Base-by-base conservation (phyloP, 169 alveolate species). In the Blepharisma undulans region DNA sequence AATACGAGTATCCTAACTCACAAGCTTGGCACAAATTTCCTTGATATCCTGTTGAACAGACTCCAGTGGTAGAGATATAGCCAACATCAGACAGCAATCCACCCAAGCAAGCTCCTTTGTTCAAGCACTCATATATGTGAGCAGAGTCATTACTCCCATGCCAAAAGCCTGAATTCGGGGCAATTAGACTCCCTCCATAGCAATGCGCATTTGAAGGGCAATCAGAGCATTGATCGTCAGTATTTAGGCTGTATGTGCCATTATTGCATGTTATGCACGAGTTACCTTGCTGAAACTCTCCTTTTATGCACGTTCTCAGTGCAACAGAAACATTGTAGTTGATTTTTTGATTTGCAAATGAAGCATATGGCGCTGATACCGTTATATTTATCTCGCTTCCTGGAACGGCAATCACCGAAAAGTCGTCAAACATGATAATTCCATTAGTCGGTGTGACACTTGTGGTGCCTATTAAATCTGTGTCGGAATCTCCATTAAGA, bases 21-120 rank as follows among this genome's bases (percentile, higher is more conserved):
- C 87, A 79, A 8, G 74, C 27, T 32, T 27, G 30, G 66, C 87
- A 79, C 10, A 79, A n/a, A 21, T 79, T 79, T 32, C 87, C 74
- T 4, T 6, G 8, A 2, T 8, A 79, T 12, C 87, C 87, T 33
- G 34, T 8, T 2, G 48, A 25, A 21, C 87, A 79, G 8, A n/a
- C 12, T 79, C 87, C 87, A 79, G 87, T 4, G 10, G 29, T n/a
- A 79, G 29, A 25, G 7, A 29, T 29, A 79, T 79, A 33, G 66
- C 66, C 66, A 18, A 48, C 14, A 5, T 48, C 66, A 48, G 66
- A 48, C 12, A 48, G 14, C 14, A 48, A 18, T 5, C 66, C 66
- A n/a, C 87, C 87, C 14, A 32, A 30, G 66, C 87, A 79, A 27
- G 87, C 29, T 6, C 34, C 87, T 32, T 79, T n/a, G 8, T n/a